Evolutionary conservation across 257 asterid species (phyloP).

Genomic region (Anisodus tanguticus): DNA sequence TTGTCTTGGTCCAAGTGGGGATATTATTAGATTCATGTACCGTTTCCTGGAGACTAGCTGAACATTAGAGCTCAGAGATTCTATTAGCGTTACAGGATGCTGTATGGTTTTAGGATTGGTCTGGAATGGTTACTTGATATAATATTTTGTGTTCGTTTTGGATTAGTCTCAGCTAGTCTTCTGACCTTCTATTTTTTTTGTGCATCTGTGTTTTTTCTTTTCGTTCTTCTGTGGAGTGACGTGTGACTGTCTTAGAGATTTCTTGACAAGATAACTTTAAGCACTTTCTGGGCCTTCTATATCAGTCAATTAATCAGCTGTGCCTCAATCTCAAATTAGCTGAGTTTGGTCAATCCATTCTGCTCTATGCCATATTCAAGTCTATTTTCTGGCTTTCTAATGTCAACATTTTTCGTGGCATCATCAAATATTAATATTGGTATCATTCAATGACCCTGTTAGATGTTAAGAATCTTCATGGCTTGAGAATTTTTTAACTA

Average conservation of each 20-base stretch:
- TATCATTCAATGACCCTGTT: background rate
- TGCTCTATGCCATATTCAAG: background rate
- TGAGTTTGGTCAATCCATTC: background rate
- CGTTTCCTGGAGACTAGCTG: background rate
- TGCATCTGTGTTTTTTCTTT: background rate
- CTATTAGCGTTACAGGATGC: background rate
- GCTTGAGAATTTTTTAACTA: constrained; percentile 3
- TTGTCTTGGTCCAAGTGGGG: constrained; percentile 23
- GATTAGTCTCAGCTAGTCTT: background rate
- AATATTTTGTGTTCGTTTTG: background rate
- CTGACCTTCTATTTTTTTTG: background rate
- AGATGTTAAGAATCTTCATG: background rate
- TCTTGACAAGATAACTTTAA: background rate
- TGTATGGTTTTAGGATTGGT: background rate
- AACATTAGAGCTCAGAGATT: background rate
- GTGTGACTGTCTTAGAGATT: background rate
- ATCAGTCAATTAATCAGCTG: background rate
- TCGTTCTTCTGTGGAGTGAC: background rate
- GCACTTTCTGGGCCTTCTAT: background rate
- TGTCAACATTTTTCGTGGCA: background rate
- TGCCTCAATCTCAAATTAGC: background rate
- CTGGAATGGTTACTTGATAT: background rate
- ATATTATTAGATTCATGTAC: background rate
- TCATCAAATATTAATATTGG: background rate
- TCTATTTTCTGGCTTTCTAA: background rate